Base-by-base conservation (phyloP, 768 basidiomycete genomes). In the Polyporus arcularius region DNA sequence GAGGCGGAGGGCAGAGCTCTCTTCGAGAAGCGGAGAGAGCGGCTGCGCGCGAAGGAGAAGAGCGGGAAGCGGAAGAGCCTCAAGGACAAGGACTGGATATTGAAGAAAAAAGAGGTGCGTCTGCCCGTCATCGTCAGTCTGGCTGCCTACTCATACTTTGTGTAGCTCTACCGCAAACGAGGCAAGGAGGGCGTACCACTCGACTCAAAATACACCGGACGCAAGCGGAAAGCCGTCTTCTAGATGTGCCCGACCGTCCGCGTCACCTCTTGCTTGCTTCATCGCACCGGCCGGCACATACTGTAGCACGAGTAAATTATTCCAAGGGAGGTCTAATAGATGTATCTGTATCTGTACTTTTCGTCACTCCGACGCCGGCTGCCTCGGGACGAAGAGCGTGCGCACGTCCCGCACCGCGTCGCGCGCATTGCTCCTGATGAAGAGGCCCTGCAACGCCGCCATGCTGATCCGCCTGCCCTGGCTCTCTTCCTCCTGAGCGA, bases 381-480 rank as follows among this genome's bases (percentile, higher is more conserved):
- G n/a, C 45, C 59, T 46, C 39, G 60, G 26, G 21, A 61, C 56
- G 28, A 60, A 59, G 4, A 82, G 67, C 41, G 84, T 78, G 45
- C 73, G 78, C 69, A 82, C 84, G 18, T 73, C 77, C 55, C 63
- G 71, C 12, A 91, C 72, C 8, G 86, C 90, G 11, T 84, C 82
- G 63, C 71, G 74, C 45, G 87, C 81, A 48, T 75, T 76, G 68
- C 84, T 85, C 59, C 90, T 84, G 67, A 99, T 99, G 75, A 99
- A 98, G 38, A 91, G 83, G 18, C 97, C 97, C 69, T 99, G 97
- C 61, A 99, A 77, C 40, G 91, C 87, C 38, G 97, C 97, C 97
- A 99, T 99, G 71, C 95, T 98, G 60, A 97, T 80, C 43, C 83
- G 76, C 69, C 78, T 76, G 0, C 87, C 88, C 4, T 69, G 68